Evolutionary conservation across 495 filamentous ascomycete genomes (phyloP).

Genomic region (Annulohypoxylon stygium): DNA sequence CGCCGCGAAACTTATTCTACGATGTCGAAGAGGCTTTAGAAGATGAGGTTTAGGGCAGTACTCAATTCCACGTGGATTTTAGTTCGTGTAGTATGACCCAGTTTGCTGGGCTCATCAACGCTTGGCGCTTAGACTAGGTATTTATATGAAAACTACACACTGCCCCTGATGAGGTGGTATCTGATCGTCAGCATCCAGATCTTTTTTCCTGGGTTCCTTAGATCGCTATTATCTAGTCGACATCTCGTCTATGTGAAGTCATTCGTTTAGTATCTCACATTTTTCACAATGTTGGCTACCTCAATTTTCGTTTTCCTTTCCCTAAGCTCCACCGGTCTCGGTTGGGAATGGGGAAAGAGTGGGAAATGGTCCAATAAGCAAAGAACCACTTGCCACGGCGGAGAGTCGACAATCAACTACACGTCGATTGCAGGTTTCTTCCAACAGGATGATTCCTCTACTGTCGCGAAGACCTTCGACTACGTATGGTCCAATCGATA

Average conservation of each 20-base stretch:
- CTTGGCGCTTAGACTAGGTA: constrained; percentile 28
- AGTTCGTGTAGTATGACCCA: constrained; percentile 11
- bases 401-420: constrained; percentile 65
- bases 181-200: constrained; percentile 24
- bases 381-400: constrained; percentile 32
- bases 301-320: constrained; percentile 29
- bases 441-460: constrained; percentile 74
- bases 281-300: constrained; percentile 28
- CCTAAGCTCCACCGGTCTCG: constrained; percentile 25
- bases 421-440: constrained; percentile 77
- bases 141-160: constrained; percentile 16
- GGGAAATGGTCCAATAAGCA: constrained; percentile 32
- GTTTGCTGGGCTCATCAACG: constrained; percentile 25
- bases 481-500: constrained; percentile 62
- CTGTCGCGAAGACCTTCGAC: constrained; percentile 73
- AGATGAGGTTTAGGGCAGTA: background rate
- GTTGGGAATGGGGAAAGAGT: constrained; percentile 42
- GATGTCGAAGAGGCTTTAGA: background rate
- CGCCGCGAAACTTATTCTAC: background rate
- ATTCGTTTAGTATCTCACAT: background rate
- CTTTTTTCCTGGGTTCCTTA: background rate
- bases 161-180: constrained; percentile 18
- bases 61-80: constrained; percentile 22
- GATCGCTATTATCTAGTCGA: constrained; percentile 12
- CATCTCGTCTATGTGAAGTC: constrained; percentile 10